Evolutionary conservation across 495 filamentous ascomycete genomes (phyloP), one percentile per base, ranked within the genome.

Genomic region (Daldinia childiae): DNA sequence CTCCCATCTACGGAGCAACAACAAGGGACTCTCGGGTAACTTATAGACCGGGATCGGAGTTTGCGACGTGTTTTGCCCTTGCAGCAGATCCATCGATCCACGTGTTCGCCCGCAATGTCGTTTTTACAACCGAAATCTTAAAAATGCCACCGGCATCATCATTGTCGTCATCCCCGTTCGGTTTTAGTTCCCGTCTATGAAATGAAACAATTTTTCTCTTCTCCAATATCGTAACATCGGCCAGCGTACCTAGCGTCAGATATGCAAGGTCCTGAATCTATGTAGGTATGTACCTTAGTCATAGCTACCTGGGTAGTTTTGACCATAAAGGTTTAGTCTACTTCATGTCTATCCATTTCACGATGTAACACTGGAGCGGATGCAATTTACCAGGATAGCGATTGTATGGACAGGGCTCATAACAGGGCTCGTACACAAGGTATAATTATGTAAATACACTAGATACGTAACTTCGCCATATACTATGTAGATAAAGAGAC

Each of bases 351-450:
- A 67, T 34, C 59, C 64, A 64, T 64, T 58, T 60, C 58, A 59
- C 70, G 61, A 72, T 73, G 70, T 69, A 69, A 73, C 70, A 17
- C 41, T 62, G 39, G 48, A 65, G 65, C 61, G 70, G 65, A 54
- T 64, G 54, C 59, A 68, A 64, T 64, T 64, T 72, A 67, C 63
- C 45, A 39, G 63, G 63, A 51, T 59, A 54, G 19, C 36, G 45
- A 38, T 60, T 34, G 7, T 21, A 30, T 12, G 54, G 45, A 26
- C 56, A 30, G 38, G 66, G 45, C 41, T 43, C n/a, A 41, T 50
- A 51, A 15, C 32, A 36, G 9, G 55, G 30, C 4, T 38, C 14
- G 36, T 64, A 60, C 26, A 45, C 32, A 38, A 38, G 38, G 17
- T 60, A 52, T 38, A 45, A 39, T 32, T 32, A 34, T 51, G 32